These are phyloP conservation scores for Wickerhamomyces rabaulensis DNA, from an alignment of 805 yeast species.

Conservation along the genomic window DNA sequence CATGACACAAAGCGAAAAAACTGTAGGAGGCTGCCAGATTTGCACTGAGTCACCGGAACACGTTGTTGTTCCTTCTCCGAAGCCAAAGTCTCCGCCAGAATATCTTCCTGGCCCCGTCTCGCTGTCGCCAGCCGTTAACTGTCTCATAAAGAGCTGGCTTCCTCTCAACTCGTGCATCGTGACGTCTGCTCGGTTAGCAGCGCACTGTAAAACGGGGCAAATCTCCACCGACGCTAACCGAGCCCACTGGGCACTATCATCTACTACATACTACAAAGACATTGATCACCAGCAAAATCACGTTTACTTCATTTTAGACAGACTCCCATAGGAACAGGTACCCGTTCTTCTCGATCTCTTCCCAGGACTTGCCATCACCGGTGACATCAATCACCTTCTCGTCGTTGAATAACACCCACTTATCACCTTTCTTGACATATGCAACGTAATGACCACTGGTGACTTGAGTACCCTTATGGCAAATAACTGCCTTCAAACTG, in stretches of 20 bases:
- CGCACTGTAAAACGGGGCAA: neutral
- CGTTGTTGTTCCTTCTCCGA: neutral
- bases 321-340: conserved; percentile 37
- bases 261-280: too few species aligned
- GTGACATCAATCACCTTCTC: conserved; percentile 71
- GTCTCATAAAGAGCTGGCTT: neutral
- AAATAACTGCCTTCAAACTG: conserved; percentile 55
- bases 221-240: neutral
- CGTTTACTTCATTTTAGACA: neutral
- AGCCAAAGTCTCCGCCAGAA: too few species aligned
- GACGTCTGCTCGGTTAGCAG: neutral
- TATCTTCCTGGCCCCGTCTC: too few species aligned
- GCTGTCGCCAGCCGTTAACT: neutral
- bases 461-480: conserved; percentile 83
- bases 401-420: conserved; percentile 79
- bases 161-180: neutral
- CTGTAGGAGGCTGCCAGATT: neutral
- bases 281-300: too few species aligned
- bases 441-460: conserved; percentile 91
- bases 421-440: conserved; percentile 45
- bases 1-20: neutral
- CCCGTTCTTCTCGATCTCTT: conserved; percentile 36
- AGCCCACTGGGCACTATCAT: too few species aligned
- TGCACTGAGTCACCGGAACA: neutral
- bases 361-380: conserved; percentile 26